Evolutionary conservation across 2,329 filamentous ascomycete genomes (phyloP), one percentile per base, ranked within the genome.

Genomic region (Neofusicoccum umdonicola): DNA sequence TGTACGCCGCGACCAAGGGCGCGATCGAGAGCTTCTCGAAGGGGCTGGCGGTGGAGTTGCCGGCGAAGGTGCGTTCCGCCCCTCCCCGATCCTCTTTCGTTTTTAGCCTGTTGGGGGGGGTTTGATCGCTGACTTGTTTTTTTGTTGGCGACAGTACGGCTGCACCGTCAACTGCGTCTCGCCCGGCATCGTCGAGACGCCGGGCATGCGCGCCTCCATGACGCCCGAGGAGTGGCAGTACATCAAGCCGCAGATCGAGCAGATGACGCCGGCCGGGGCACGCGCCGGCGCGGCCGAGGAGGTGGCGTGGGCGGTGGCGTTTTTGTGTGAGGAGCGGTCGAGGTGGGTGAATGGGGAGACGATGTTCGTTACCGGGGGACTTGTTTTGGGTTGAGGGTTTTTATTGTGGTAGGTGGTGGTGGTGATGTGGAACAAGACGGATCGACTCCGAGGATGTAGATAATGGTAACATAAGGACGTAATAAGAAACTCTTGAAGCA

Each of bases 1-100:
- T 86, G 2, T 89, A 88, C 71, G 80, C 80, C 57, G 81, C 83
- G 0, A 84, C 81, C 3, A 89, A 89, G 71, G 84, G 84, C 0
- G 87, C 85, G 7, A 71, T 89, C 13, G 86, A 89, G 72, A 84
- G 81, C 0, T 72, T 88, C 63, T 89, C 87, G 12, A 77, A 86
- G 4, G 82, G 78, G 47, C 85, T 85, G 81, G 87, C 87, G 0
- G 78, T 79, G 0, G 87, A 89, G 74, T 74, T 89, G 27, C 50
- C 50, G 50, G 27, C 31, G 31, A 52, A 52, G 50, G 50, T 52
- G 15, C 37, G 22, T 8, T 22, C 17, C 11, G 3, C 11, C 37
- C 9, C 37, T 11, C 3, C 37, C 13, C 37, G 37, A 12, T 13
- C 4, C 42, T 44, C 7, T 44, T 44, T 44, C n/a, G 4, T 17